These are phyloP conservation scores for Candida xyloterini DNA, from an alignment of 805 yeast species.

Conservation along the genomic window DNA sequence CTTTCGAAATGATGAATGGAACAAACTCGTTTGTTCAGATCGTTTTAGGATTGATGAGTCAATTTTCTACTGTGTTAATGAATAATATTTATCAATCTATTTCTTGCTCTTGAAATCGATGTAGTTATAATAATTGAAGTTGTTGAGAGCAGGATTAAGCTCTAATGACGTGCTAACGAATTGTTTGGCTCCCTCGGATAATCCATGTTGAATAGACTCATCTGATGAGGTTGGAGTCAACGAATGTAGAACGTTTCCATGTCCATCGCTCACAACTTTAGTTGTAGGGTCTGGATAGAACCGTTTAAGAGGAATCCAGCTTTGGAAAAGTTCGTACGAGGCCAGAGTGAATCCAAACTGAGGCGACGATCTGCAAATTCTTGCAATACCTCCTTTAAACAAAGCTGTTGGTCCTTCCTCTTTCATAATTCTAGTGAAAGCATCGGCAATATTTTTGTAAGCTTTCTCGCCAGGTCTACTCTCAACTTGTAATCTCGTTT, in stretches of 20 bases:
- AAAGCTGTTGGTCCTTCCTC: slow-evolving; percentile 87
- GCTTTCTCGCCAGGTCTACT: slow-evolving; percentile 71
- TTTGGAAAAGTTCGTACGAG: slow-evolving; percentile 90
- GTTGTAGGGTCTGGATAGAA: slow-evolving; percentile 31
- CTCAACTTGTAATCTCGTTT: slow-evolving; percentile 89
- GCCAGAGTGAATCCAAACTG: slow-evolving; percentile 98
- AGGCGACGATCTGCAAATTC: slow-evolving; percentile 93
- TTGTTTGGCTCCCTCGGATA: slow-evolving; percentile 30
- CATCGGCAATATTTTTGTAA: slow-evolving; percentile 75
- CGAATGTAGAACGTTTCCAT: slow-evolving; percentile 25
- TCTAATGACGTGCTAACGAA: slow-evolving; percentile 31
- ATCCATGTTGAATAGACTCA: slow-evolving; percentile 25
- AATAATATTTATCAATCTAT: slow-evolving; percentile 3
- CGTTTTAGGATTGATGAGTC: slow-evolving; percentile 35
- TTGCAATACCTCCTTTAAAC: slow-evolving; percentile 95
- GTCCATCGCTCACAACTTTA: slow-evolving; percentile 22
- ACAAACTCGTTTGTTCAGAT: slow-evolving; percentile 35
- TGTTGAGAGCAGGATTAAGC: slow-evolving; percentile 31
- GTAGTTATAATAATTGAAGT: slow-evolving; percentile 27
- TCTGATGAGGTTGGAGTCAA: slow-evolving; percentile 23
- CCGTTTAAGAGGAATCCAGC: slow-evolving; percentile 62
- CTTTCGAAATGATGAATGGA: slow-evolving; percentile 42
- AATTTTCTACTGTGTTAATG: slow-evolving; percentile 31
- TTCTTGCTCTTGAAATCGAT: slow-evolving; percentile 23
- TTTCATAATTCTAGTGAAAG: slow-evolving; percentile 64